phyloP scores from a whole-genome alignment of 371 early-diverging fungal species.

The Apophysomyces ossiformis region DNA sequence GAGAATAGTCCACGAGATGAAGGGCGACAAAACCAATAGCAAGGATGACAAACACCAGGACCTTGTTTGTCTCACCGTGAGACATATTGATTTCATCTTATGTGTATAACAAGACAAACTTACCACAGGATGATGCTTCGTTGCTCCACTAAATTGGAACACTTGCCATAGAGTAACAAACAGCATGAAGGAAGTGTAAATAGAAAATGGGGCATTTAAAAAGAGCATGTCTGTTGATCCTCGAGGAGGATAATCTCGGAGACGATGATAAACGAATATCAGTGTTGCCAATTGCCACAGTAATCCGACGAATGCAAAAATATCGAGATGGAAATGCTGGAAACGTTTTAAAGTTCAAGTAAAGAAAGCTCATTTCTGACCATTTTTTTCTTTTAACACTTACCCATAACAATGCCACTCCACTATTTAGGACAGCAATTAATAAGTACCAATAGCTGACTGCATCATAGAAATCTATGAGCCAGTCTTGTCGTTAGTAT shows the following conservation, averaged over 20 bases:
- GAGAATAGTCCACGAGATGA: conserved; percentile 49
- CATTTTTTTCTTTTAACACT: background rate
- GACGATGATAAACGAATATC: conserved; percentile 45
- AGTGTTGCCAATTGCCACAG: conserved; percentile 51
- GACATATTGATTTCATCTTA: background rate
- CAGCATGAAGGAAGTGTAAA: conserved; percentile 42
- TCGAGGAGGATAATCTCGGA: conserved; percentile 52
- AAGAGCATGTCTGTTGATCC: conserved; percentile 39
- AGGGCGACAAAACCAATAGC: conserved; percentile 39
- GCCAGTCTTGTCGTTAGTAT: background rate
- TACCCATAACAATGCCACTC: conserved; percentile 43
- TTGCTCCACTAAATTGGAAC: conserved; percentile 38
- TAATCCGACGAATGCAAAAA: conserved; percentile 46
- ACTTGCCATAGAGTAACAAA: conserved; percentile 42
- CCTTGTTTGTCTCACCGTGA: conserved; percentile 18
- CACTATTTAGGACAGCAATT: conserved; percentile 39
- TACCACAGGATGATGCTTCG: conserved; percentile 41
- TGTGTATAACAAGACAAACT: conserved; percentile 5
- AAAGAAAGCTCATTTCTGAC: background rate
- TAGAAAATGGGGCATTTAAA: conserved; percentile 54
- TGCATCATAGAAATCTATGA: conserved; percentile 40
- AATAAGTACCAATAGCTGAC: conserved; percentile 52
- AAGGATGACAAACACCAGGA: conserved; percentile 31
- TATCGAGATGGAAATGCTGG: conserved; percentile 38
- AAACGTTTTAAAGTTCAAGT: background rate